Evolutionary conservation across 257 asterid species (phyloP), one percentile per base, ranked within the genome.

Genomic region (Przewalskia tangutica): DNA sequence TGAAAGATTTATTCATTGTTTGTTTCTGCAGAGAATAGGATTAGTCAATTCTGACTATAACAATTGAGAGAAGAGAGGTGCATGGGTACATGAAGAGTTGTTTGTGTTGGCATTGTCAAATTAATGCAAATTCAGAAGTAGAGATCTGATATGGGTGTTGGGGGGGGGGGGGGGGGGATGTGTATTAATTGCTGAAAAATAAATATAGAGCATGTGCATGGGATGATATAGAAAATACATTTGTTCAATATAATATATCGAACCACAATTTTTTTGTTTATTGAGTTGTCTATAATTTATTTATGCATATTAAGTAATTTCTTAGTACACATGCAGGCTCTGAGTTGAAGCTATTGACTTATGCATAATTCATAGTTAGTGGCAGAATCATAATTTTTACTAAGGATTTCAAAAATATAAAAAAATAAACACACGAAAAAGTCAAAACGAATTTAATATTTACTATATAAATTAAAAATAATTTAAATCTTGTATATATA

Each of bases 31-130:
- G 73, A 58, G 58, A 80, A 80, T 48, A 80, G 83, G 83, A 80
- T 42, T 63, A 80, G 83, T 80, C 83, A 80, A 60, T 80, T 80
- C 83, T 44, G 60, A 89, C 90, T 89, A 92, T 87, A 87, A 89
- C 90, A 86, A 89, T 91, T 92, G 90, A 81, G 71, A 80, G 18
- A 8, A 18, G 53, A 4, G 63, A n/a, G 63, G 6, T 38, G n/a
- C n/a, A n/a, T n/a, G 23, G 62, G 20, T 55, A 55, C 62, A 55
- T 55, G 6, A 67, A 20, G 58, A 71, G 84, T 87, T 70, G 76
- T 34, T 56, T 84, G 83, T 27, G 60, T 81, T 56, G 83, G 53
- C 83, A 80, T 42, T 63, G 83, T 80, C 83, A 50, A 44, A 63
- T 80, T 18, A 79, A 73, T 73, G 79, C 62, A 7, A 13, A 48